These are phyloP conservation scores for Eragrostis curvula DNA, from an alignment of 176 grass and related monocot genomes.

Conservation along the genomic window DNA sequence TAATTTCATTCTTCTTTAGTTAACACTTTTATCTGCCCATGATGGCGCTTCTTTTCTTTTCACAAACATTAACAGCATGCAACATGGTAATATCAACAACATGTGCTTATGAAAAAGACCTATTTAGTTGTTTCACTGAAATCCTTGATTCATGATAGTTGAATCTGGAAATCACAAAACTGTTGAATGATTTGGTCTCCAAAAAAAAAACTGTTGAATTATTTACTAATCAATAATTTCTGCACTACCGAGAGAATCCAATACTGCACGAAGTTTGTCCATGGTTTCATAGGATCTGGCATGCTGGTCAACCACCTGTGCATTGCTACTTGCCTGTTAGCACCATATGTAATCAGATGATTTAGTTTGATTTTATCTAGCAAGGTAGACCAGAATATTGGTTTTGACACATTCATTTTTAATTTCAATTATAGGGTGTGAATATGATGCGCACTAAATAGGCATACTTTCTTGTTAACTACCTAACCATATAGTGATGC, in stretches of 20 bases:
- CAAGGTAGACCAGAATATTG: not conserved
- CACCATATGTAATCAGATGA: not conserved
- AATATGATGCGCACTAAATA: not conserved
- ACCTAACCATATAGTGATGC: not conserved
- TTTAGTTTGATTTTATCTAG: conserved; percentile 6
- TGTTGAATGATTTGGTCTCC: not conserved
- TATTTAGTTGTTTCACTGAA: not conserved
- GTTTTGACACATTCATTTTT: not conserved
- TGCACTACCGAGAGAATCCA: not conserved
- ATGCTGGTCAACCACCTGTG: not conserved
- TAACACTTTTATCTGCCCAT: not conserved
- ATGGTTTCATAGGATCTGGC: not conserved
- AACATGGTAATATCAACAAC: not conserved
- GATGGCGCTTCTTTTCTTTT: not conserved
- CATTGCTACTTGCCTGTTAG: not conserved
- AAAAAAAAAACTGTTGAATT: not conserved
- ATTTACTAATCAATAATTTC: not conserved
- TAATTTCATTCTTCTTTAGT: not conserved
- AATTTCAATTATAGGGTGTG: not conserved
- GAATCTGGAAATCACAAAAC: not conserved
- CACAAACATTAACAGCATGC: not conserved
- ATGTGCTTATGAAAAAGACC: not conserved
- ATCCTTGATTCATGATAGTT: not conserved
- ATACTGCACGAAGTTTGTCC: not conserved
- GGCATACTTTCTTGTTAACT: not conserved